Base-by-base conservation (phyloP, 805 yeast species). In the Candida arabinofermentans region DNA sequence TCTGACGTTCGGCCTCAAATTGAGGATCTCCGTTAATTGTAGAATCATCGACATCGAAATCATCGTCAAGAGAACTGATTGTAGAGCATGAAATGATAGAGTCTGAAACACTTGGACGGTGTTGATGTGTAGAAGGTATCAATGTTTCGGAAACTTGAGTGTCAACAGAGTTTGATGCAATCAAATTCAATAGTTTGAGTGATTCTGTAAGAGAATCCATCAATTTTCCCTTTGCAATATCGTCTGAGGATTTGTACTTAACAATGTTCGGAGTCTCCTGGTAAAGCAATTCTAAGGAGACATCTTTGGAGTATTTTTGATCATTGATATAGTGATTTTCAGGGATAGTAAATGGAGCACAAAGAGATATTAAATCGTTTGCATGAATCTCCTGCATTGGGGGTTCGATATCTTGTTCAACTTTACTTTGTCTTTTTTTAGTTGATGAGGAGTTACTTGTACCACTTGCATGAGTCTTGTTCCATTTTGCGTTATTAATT, bases 331-430 rank as follows among this genome's bases (percentile, higher is more conserved):
- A 21, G 34, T 39, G 41, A 18, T 43, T 39, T 9, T 48, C 49
- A 4, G 59, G 50, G n/a, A 54, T 27, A 1, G 39, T 36, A 33
- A 57, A 52, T 0, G 61, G 61, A 2, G 53, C 48, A 38, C 59
- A 55, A 5, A 52, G 41, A 1, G 60, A 46, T 10, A 49, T 47
- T n/a, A 54, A 24, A 32, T 53, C 55, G 18, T 39, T 34, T n/a
- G 43, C 29, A 13, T 22, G 13, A 16, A 33, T 33, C 27, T 33
- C 35, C 8, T 22, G 22, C 22, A 31, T 5, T 2, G 35, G 8
- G 7, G 35, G 24, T 18, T 40, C 32, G 31, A 45, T 39, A n/a
- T 14, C 7, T 26, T 26, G 23, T 8, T 9, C 12, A 3, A 12
- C 8, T 10, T 19, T 21, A 21, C 8, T 14, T 13, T 12, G 9